Conservation (phyloP, 345 rosid genomes). For the Ailanthus altissimus region DNA sequence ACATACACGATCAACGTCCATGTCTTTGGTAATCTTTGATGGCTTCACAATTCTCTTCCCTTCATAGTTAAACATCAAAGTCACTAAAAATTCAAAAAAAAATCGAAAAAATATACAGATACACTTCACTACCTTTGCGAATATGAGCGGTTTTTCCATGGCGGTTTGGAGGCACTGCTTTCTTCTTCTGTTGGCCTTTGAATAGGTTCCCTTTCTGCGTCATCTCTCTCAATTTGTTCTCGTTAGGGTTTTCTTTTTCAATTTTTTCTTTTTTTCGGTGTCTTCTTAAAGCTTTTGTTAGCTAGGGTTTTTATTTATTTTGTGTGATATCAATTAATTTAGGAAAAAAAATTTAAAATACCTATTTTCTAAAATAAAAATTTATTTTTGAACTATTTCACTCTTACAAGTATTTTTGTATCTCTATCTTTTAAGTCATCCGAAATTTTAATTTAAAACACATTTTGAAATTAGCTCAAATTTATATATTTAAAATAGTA, state of each 20-base stretch:
- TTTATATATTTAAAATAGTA: too few relatives aligned
- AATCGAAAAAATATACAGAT: background rate
- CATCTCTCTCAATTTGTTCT: constrained; percentile 42
- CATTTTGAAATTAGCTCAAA: too few relatives aligned
- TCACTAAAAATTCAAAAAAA: background rate
- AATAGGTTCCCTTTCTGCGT: constrained; percentile 80
- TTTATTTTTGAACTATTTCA: too few relatives aligned
- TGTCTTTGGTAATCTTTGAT: constrained; percentile 60
- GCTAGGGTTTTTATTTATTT: constrained; percentile 5
- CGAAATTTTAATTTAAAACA: too few relatives aligned
- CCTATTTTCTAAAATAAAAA: too few relatives aligned
- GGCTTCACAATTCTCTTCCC: constrained; percentile 83
- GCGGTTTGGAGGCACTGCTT: constrained; percentile 68
- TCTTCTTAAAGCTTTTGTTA: background rate
- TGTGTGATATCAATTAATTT: background rate
- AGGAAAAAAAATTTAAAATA: too few relatives aligned
- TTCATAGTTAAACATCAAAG: constrained; percentile 22
- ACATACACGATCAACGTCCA: constrained; percentile 68
- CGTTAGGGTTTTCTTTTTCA: constrained; percentile 31
- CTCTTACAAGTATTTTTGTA: too few relatives aligned
- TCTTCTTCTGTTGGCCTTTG: constrained; percentile 85
- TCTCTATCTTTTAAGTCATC: too few relatives aligned
- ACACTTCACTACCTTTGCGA: constrained; percentile 62
- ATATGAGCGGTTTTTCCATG: constrained; percentile 61
- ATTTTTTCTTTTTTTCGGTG: background rate